Evolutionary conservation across 345 rosid species (phyloP).

Genomic region (Brassica rapa): DNA sequence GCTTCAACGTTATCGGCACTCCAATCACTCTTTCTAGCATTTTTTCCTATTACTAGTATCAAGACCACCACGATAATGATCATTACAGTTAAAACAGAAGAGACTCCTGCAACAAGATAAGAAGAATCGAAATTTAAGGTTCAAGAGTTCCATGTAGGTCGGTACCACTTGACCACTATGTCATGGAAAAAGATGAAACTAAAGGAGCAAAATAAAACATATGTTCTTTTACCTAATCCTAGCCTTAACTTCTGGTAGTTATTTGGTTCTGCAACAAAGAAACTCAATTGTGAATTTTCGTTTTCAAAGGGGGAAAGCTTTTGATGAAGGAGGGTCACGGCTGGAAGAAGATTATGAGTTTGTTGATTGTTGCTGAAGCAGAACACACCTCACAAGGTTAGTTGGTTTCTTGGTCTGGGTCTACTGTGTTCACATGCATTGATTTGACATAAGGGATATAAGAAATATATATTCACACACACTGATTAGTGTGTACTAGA

Average conservation of each 20-base stretch:
- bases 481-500: neutral
- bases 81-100: neutral
- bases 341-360: too few species aligned
- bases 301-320: too few species aligned
- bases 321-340: too few species aligned
- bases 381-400: neutral
- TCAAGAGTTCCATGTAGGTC: neutral
- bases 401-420: neutral
- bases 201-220: conserved; percentile 9
- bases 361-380: neutral
- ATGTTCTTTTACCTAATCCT: conserved; percentile 24
- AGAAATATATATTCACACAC: neutral
- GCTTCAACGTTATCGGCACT: neutral
- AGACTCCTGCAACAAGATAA: neutral
- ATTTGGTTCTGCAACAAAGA: too few species aligned
- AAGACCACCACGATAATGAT: neutral
- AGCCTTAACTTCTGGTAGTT: neutral
- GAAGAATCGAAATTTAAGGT: too few species aligned
- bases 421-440: neutral
- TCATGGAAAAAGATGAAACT: neutral
- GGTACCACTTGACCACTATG: neutral
- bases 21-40: neutral
- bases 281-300: too few species aligned
- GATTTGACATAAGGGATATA: neutral
- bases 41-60: neutral